Evolutionary conservation across 306 rosid genomes (phyloP), one percentile per base, ranked within the genome.

Genomic region (Prunus davidiana): DNA sequence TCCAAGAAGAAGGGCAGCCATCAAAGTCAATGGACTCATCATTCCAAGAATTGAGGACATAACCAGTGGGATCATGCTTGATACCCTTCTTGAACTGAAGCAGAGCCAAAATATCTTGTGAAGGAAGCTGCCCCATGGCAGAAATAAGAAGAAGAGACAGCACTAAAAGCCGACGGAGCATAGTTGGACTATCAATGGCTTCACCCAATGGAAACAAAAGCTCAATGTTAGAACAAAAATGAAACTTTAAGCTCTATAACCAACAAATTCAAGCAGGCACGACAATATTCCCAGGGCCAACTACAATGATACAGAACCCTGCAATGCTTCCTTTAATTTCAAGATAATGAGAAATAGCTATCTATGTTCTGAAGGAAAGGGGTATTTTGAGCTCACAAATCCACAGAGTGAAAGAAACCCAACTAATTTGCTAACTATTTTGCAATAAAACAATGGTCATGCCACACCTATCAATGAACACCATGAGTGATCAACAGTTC

Each of bases 1-100:
- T 89, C 99, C 99, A 96, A 27, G 98, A 93, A 88, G 97, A 82
- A 45, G 99, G 99, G 67, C 99, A 96, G 69, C 99, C 99, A 88
- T 96, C 62, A 51, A 92, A 96, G 84, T 96, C 99, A 69, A 96
- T 92, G 64, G 99, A 96, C 79, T 92, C 99, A 54, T 96, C 99
- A 77, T 92, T 96, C 99, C 99, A 96, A 14, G 99, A 96, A 82
- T 69, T 88, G 58, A 92, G 81, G 22, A 96, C 97, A 89, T 82
- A 91, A 27, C 97, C 94, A 45, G 91, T 88, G 46, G 99, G 99
- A 79, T 96, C 99, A 83, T 91, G 97, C 90, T 92, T 96, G 79
- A 96, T 78, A 58, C 91, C 86, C 89, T 89, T 96, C 91, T 91
- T 92, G 81, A 96, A 96, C 75, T 88, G 97, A 34, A 96, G 86